Evolutionary conservation across 768 basidiomycete genomes (phyloP).

Genomic region (Agaricus blazei): DNA sequence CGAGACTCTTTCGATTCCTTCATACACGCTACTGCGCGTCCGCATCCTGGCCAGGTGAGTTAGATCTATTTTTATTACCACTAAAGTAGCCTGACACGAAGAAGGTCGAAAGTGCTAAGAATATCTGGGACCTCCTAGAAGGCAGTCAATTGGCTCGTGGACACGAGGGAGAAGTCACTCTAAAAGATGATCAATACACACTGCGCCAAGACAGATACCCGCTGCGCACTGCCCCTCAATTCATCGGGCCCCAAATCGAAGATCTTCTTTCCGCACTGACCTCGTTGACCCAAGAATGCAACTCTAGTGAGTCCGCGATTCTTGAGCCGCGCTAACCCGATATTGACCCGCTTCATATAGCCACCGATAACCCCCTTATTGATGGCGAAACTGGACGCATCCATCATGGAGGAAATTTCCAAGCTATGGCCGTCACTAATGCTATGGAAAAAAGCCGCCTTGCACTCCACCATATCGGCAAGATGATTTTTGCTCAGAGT

Average conservation of each 20-base stretch:
- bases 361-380: constrained; percentile 80
- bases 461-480: constrained; percentile 63
- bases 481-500: constrained; percentile 63
- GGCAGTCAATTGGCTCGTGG: constrained; percentile 55
- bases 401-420: constrained; percentile 87
- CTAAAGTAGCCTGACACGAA: not conserved
- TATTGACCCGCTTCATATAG: constrained; percentile 26
- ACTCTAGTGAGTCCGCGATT: constrained; percentile 53
- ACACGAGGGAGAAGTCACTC: constrained; percentile 58
- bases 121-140: constrained; percentile 55
- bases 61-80: not conserved
- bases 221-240: constrained; percentile 68
- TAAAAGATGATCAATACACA: constrained; percentile 62
- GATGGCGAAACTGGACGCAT: constrained; percentile 60
- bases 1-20: constrained; percentile 63
- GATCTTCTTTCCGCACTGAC: constrained; percentile 61
- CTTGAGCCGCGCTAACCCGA: not conserved
- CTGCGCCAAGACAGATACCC: constrained; percentile 74
- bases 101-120: constrained; percentile 60
- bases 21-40: constrained; percentile 68
- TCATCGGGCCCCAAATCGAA: constrained; percentile 75
- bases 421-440: constrained; percentile 70
- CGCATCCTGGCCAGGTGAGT: constrained; percentile 71
- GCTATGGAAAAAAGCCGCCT: constrained; percentile 88
- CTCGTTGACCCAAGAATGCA: constrained; percentile 65